These are phyloP conservation scores for Colletotrichum sp. DNA, from an alignment of 2,329 filamentous ascomycete genomes.

Conservation along the genomic window DNA sequence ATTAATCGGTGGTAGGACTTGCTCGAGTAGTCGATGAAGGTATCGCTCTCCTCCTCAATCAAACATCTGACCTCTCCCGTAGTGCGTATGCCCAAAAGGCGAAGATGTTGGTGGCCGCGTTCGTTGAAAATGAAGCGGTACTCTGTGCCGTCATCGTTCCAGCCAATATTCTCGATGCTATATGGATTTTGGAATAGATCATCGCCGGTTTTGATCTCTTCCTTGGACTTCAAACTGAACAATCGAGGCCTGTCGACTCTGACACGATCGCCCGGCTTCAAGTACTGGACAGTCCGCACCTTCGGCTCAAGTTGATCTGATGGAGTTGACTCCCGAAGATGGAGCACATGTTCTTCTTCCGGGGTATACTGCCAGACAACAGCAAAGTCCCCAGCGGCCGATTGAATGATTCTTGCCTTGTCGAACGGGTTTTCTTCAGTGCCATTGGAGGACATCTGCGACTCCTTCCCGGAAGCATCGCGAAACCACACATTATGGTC, in stretches of 20 bases:
- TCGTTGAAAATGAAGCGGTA: constrained; percentile 33
- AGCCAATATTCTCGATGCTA: constrained; percentile 24
- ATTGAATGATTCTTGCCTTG: constrained; percentile 15
- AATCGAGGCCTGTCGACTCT: constrained; percentile 28
- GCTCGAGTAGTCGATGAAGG: constrained; percentile 23
- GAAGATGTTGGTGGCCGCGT: constrained; percentile 28
- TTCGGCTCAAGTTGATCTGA: constrained; percentile 31
- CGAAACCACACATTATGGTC: neutral
- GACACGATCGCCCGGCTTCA: constrained; percentile 30
- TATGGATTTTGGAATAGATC: constrained; percentile 28
- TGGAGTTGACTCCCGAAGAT: constrained; percentile 30
- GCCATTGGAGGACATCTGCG: neutral
- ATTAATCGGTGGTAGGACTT: constrained; percentile 1
- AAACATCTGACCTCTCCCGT: constrained; percentile 23
- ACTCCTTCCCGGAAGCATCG: neutral
- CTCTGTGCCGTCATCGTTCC: constrained; percentile 25
- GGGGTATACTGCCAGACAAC: constrained; percentile 29
- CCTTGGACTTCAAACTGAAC: constrained; percentile 23
- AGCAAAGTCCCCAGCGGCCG: constrained; percentile 17
- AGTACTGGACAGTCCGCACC: constrained; percentile 23
- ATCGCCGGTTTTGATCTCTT: constrained; percentile 26
- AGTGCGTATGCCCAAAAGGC: constrained; percentile 22
- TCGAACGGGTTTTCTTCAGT: neutral
- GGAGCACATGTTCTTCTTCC: constrained; percentile 16
- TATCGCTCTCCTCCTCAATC: constrained; percentile 28